Conservation (phyloP, 768 basidiomycete species). For the Phlebiopsis flavidoalba region DNA sequence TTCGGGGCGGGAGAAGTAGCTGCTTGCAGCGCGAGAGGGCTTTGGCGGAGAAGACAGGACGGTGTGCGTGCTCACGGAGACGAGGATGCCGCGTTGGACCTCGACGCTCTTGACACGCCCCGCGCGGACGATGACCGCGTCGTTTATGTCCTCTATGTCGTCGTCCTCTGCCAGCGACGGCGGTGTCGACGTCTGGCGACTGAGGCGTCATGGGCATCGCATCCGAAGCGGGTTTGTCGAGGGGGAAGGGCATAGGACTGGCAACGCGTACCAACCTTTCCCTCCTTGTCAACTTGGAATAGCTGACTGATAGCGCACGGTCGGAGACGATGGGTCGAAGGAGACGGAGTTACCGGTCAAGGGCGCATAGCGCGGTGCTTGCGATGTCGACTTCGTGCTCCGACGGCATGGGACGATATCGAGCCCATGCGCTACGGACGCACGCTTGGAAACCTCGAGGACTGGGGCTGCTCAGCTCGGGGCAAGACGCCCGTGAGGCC, state of each 20-base stretch:
- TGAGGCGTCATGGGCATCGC: background rate
- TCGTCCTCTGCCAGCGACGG: background rate
- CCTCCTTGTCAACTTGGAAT: slow-evolving; percentile 6
- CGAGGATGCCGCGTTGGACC: slow-evolving; percentile 10
- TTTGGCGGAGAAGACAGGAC: background rate
- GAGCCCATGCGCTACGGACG: slow-evolving; percentile 5
- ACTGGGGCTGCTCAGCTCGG: background rate
- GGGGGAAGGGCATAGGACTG: background rate
- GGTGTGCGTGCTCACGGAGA: slow-evolving; percentile 6
- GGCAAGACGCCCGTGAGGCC: background rate
- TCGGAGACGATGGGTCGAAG: background rate
- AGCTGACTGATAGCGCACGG: slow-evolving; percentile 3
- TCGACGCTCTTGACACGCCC: slow-evolving; percentile 12
- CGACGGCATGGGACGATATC: slow-evolving; percentile 7
- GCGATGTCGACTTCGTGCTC: slow-evolving; percentile 11
- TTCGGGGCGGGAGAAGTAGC: background rate
- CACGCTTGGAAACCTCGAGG: background rate
- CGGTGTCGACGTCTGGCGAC: background rate
- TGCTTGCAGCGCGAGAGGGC: background rate
- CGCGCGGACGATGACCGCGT: slow-evolving; percentile 9
- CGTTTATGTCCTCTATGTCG: background rate
- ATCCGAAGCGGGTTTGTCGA: background rate
- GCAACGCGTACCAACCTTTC: slow-evolving; percentile 8
- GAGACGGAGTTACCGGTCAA: slow-evolving; percentile 6
- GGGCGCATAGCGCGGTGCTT: slow-evolving; percentile 9